Conservation (phyloP, 441 rosid genomes). For the Lepidium campestre region DNA sequence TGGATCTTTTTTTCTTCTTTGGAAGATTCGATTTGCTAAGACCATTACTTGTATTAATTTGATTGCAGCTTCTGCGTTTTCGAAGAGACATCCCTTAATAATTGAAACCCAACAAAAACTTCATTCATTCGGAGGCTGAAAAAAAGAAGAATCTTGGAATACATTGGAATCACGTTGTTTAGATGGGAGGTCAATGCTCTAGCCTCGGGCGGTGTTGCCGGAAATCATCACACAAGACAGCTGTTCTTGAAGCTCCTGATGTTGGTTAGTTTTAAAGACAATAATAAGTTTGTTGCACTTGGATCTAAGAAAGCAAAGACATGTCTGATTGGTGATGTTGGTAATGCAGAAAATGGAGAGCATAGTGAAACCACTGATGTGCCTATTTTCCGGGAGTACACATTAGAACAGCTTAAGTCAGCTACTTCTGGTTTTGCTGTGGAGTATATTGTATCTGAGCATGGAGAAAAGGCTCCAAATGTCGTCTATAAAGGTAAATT, state of each 20-base stretch:
- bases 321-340: neutral
- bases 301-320: neutral
- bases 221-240: slow-evolving; percentile 57
- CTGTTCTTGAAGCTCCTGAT: slow-evolving; percentile 60
- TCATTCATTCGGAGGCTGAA: neutral
- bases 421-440: slow-evolving; percentile 63
- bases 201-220: slow-evolving; percentile 54
- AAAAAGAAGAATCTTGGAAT: neutral
- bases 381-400: slow-evolving; percentile 55
- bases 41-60: neutral
- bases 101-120: neutral
- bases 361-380: slow-evolving; percentile 40
- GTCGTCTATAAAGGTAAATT: slow-evolving; percentile 61
- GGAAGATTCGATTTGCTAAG: slow-evolving; percentile 7
- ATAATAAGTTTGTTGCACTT: neutral
- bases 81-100: neutral
- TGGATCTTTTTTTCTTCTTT: neutral
- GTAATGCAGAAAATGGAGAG: slow-evolving; percentile 50
- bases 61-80: slow-evolving; percentile 12
- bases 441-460: slow-evolving; percentile 59
- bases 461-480: slow-evolving; percentile 61
- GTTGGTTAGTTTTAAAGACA: slow-evolving; percentile 34
- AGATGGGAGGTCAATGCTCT: slow-evolving; percentile 74
- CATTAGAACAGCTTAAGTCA: slow-evolving; percentile 47
- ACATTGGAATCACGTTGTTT: neutral